phyloP scores from a whole-genome alignment of 1,284 basidiomycete species.

The Trichosporon sp. region DNA sequence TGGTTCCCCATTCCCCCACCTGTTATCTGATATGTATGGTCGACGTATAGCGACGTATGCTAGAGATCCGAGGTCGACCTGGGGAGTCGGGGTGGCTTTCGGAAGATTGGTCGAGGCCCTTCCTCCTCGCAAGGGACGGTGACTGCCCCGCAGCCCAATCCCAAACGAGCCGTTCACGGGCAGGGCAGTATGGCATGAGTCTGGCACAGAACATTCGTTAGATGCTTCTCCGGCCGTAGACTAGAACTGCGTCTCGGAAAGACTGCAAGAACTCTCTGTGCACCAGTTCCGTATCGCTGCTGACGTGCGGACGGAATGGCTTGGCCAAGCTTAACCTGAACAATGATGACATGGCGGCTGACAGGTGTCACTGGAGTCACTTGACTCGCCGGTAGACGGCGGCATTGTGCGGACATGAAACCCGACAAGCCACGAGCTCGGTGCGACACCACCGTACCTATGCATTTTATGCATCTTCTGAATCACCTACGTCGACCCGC shows the following conservation, averaged over 20 bases:
- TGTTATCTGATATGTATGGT: not conserved
- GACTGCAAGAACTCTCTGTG: not conserved
- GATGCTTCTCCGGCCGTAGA: too few relatives aligned
- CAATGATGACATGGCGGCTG: not conserved
- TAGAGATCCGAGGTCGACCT: not conserved
- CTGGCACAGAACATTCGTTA: too few relatives aligned
- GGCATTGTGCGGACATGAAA: not conserved
- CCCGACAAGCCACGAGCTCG: not conserved
- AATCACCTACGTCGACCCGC: not conserved
- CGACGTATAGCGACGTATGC: not conserved
- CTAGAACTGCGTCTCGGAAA: not conserved
- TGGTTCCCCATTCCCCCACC: too few relatives aligned
- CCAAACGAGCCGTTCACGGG: not conserved
- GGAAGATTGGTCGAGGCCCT: too few relatives aligned
- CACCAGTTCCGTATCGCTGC: not conserved
- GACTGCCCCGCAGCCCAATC: not conserved
- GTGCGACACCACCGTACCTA: not conserved
- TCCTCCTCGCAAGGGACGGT: not conserved
- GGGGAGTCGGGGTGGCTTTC: not conserved
- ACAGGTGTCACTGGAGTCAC: not conserved
- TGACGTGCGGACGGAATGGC: not conserved
- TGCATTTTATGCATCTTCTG: slow-evolving; percentile 17
- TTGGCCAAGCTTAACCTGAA: not conserved
- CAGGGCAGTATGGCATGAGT: too few relatives aligned
- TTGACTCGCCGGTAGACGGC: not conserved